Conservation (phyloP, 2,329 filamentous ascomycete genomes). For the Scedosporium apiospermum region DNA sequence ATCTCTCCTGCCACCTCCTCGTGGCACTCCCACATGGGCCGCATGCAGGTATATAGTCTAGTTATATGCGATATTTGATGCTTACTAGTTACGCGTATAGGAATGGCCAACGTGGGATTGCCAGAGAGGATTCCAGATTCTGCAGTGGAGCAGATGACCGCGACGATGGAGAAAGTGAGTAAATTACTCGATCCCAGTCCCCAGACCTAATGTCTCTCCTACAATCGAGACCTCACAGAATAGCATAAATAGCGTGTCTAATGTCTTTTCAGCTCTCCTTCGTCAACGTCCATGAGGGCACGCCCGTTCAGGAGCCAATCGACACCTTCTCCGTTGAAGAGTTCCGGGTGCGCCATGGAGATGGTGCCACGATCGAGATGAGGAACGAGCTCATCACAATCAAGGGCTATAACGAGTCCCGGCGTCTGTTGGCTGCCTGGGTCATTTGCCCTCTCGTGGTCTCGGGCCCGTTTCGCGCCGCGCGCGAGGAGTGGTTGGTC, state of each 20-base stretch:
- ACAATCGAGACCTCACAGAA: too few species aligned
- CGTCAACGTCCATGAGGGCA: background rate
- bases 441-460: constrained; percentile 5
- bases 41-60: too few species aligned
- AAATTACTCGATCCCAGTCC: too few species aligned
- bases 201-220: too few species aligned
- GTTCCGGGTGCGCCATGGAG: constrained; percentile 7
- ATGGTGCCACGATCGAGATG: constrained; percentile 7
- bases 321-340: background rate
- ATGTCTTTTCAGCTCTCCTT: background rate
- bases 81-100: too few species aligned
- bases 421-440: constrained; percentile 6
- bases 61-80: too few species aligned
- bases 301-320: background rate
- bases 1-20: too few species aligned
- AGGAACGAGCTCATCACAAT: constrained; percentile 7
- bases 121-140: too few species aligned
- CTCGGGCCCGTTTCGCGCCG: background rate
- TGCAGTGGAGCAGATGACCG: too few species aligned
- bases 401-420: constrained; percentile 6
- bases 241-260: background rate
- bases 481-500: constrained; percentile 8
- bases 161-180: too few species aligned
- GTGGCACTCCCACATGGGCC: too few species aligned
- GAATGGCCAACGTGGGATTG: too few species aligned